Conservation (phyloP, 768 basidiomycete species). For the Phanerochaete carnosa region DNA sequence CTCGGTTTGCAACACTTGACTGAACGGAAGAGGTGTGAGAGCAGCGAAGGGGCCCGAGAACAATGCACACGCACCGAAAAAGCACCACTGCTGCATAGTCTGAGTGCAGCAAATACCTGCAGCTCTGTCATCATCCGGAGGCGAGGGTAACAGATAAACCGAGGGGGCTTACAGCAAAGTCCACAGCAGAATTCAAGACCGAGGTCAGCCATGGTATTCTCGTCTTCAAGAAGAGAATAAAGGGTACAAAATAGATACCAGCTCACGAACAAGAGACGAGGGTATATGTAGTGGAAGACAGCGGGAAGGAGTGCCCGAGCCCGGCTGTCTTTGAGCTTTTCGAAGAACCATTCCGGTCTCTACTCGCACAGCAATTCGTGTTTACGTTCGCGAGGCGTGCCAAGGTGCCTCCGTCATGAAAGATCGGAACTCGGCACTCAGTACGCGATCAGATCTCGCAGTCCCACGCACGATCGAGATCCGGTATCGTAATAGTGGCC, state of each 20-base stretch:
- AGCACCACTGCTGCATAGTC: neutral
- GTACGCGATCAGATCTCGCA: too few relatives aligned
- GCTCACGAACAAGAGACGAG: neutral
- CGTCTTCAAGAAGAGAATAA: neutral
- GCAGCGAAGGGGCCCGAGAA: neutral
- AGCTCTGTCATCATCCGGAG: neutral
- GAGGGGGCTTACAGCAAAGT: conserved; percentile 9
- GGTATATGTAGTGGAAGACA: neutral
- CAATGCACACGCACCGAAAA: neutral
- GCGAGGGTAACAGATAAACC: neutral
- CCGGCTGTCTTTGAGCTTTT: neutral
- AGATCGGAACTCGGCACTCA: too few relatives aligned
- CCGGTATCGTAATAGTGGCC: too few relatives aligned
- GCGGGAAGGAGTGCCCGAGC: neutral
- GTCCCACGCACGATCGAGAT: too few relatives aligned
- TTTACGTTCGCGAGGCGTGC: neutral
- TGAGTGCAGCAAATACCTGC: conserved; percentile 9
- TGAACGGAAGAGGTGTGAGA: neutral
- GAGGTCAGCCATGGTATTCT: conserved; percentile 3
- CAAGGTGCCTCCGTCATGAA: neutral
- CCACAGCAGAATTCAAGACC: conserved; percentile 4
- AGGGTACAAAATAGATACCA: neutral
- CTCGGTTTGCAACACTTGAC: neutral
- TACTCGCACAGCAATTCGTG: neutral
- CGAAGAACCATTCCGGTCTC: neutral